Percentiles rank a stretch among this genome's conserved stretches.
Evolutionary conservation across 2,329 filamentous ascomycete genomes (phyloP).

Genomic region (Ceratocystis ficicola): DNA sequence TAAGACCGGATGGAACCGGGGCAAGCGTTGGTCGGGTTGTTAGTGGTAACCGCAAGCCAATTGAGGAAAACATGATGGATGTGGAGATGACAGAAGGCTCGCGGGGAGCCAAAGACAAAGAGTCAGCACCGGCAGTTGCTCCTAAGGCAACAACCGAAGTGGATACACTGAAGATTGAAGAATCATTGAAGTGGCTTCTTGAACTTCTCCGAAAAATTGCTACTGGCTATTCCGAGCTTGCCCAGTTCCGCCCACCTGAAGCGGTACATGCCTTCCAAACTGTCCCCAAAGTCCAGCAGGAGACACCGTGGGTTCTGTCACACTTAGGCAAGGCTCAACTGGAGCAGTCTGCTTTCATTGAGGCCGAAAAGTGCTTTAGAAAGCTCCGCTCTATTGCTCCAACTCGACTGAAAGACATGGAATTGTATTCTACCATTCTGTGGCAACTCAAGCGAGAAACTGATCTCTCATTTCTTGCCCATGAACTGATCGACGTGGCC

Average conservation of each 20-base stretch:
- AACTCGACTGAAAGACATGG: conserved; percentile 83
- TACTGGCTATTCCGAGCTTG: conserved; percentile 63
- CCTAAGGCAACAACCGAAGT: conserved; percentile 33
- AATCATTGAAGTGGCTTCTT: conserved; percentile 63
- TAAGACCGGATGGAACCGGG: conserved; percentile 53
- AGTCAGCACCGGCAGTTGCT: not conserved
- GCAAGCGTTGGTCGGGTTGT: conserved; percentile 74
- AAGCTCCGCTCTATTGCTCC: conserved; percentile 69
- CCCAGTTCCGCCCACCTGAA: conserved; percentile 65
- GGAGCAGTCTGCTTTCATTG: conserved; percentile 73
- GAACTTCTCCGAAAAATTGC: conserved; percentile 75
- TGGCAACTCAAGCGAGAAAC: conserved; percentile 94
- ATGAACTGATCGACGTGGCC: conserved; percentile 75
- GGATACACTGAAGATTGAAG: conserved; percentile 55
- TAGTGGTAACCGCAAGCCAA: conserved; percentile 74
- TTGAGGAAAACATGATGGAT: conserved; percentile 55
- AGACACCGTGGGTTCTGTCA: conserved; percentile 85
- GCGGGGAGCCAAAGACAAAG: conserved; percentile 25
- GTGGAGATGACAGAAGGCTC: conserved; percentile 52
- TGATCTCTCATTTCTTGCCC: conserved; percentile 80
- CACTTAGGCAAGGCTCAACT: conserved; percentile 86
- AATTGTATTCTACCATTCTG: conserved; percentile 96
- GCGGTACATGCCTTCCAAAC: conserved; percentile 62
- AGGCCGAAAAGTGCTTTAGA: conserved; percentile 77
- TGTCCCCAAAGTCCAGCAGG: conserved; percentile 62